These are phyloP conservation scores for Leishmania aethiopica DNA, from an alignment of 208 protist genomes.

Conservation along the genomic window DNA sequence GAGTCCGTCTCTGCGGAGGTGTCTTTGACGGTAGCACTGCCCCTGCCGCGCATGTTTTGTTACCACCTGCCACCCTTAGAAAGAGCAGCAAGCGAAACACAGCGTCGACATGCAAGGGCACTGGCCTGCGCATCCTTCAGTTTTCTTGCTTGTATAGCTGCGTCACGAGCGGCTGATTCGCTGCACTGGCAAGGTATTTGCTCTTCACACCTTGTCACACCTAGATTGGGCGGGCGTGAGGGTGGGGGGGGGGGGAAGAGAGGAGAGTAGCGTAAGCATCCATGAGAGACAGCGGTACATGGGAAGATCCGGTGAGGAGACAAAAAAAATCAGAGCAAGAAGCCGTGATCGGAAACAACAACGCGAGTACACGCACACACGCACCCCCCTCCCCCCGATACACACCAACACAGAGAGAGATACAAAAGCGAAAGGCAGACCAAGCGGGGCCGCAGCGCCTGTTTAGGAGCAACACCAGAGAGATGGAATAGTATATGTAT, in stretches of 20 bases:
- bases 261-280: background rate
- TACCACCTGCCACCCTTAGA: background rate
- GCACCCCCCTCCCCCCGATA: too few relatives aligned
- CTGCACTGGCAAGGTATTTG: background rate
- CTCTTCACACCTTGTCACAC: background rate
- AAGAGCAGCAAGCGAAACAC: background rate
- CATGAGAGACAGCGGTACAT: background rate
- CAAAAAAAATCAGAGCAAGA: constrained; percentile 18
- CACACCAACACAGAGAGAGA: too few relatives aligned
- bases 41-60: background rate
- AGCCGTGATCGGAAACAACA: background rate
- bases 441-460: background rate
- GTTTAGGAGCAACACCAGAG: background rate
- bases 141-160: background rate
- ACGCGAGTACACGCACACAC: background rate
- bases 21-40: background rate
- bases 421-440: too few relatives aligned
- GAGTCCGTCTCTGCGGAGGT: background rate
- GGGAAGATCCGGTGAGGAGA: background rate
- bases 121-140: background rate
- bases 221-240: background rate
- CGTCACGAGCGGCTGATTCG: background rate
- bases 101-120: background rate
- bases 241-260: background rate
- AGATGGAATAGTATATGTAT: background rate